phyloP scores from a whole-genome alignment of 2,329 filamentous ascomycete genomes.

The Aspergillus transmontanensis region DNA sequence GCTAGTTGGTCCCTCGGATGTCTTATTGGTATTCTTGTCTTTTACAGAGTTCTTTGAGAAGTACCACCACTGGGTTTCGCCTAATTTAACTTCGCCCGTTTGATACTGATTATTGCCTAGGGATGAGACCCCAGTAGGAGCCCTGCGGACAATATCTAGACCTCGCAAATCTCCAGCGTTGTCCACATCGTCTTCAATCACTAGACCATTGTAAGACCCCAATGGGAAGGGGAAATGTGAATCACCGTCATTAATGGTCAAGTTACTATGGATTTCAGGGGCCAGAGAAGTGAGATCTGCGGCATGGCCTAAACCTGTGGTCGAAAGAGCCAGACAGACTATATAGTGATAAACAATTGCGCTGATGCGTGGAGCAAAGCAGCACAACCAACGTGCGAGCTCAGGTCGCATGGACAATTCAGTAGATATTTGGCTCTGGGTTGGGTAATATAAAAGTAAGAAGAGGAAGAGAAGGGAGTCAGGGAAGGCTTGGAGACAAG shows the following conservation, averaged over 20 bases:
- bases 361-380: slow-evolving; percentile 67
- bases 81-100: slow-evolving; percentile 63
- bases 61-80: slow-evolving; percentile 64
- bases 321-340: slow-evolving; percentile 63
- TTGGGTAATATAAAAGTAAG: neutral
- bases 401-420: slow-evolving; percentile 45
- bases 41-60: slow-evolving; percentile 62
- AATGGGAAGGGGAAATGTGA: slow-evolving; percentile 29
- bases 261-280: slow-evolving; percentile 51
- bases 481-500: neutral
- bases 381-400: slow-evolving; percentile 70
- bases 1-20: slow-evolving; percentile 35
- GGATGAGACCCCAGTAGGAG: slow-evolving; percentile 51
- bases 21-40: slow-evolving; percentile 41
- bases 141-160: slow-evolving; percentile 58
- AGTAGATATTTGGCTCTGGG: neutral
- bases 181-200: slow-evolving; percentile 32
- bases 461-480: neutral
- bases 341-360: slow-evolving; percentile 62
- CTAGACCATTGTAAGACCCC: slow-evolving; percentile 33
- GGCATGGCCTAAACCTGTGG: slow-evolving; percentile 67
- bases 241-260: slow-evolving; percentile 42
- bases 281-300: slow-evolving; percentile 52
- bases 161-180: slow-evolving; percentile 35
- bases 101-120: slow-evolving; percentile 68